Base-by-base conservation (phyloP, 106 monocot genomes). In the Acanthochlamys bracteata region DNA sequence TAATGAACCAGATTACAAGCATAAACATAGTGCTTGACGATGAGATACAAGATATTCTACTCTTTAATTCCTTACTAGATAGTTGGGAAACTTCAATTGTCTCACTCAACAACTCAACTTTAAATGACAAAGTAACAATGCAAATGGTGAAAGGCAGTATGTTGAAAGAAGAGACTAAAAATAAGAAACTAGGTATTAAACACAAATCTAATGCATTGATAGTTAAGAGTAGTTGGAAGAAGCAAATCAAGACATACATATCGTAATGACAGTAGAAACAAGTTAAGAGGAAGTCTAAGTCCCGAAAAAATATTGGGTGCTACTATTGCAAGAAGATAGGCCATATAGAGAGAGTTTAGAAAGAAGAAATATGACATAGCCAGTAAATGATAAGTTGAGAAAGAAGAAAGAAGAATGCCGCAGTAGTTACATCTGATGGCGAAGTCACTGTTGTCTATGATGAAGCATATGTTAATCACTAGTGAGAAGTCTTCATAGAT, bases 111-210 rank as follows among this genome's bases (percentile, higher is more conserved):
- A 62, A 62, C 11, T 62, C 40, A 10, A 19, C 62, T 13, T 40
- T 40, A 27, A 20, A 62, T 62, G 62, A 41, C 3, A 39, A 39
- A 19, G 14, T 62, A n/a, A 62, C 40, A n/a, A 41, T 62, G 40
- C 9, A 7, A 16, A 24, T n/a, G 0, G 40, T 41, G 12, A 62
- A 24, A 4, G 27, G 17, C 10, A 41, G 62, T 19, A 24, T 62
- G 41, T 19, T 62, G 4, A 62, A 62, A 11, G 62, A 62, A 62
- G 62, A 62, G 7, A 62, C 20, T 9, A 62, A 40, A 42, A 62
- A 40, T 8, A 40, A 41, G 27, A 6, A 19, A 62, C 17, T 8
- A 41, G 62, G 62, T 20, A 22, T 22, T 10, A 39, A 7, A 0
- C 8, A 40, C 1, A 3, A n/a, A 40, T 14, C 20, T 20, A 0